Evolutionary conservation across 352 stramenopile genomes (phyloP), one percentile per base, ranked within the genome.

Genomic region (Globisporangium middletonii): DNA sequence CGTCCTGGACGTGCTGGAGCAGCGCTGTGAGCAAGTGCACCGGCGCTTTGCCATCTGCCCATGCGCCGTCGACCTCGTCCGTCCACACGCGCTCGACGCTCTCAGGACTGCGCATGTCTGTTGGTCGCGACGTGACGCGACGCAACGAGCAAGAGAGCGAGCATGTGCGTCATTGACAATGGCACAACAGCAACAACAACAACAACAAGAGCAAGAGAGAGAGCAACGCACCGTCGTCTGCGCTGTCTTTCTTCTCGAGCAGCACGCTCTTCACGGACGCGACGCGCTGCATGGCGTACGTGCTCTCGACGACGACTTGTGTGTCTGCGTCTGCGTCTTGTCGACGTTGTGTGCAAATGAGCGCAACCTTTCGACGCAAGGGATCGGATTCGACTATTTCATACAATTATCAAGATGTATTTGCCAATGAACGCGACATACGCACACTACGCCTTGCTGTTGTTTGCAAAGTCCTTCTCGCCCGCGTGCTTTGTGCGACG

Each of bases 11-110:
- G 56, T 78, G 69, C 62, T 70, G 69, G 38, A 88, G 60, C 48
- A 87, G 79, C 52, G 65, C 70, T 26, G 71, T 88, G 19, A 88
- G 64, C 47, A 86, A 64, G 57, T 60, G 68, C 60, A 89, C 60
- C 0, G 78, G 68, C 6, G 76, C 75, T 47, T 92, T 89, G 26
- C 79, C 79, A 13, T 60, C 59, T 5, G 76, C 81, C 82, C 73
- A 88, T 12, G 72, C 81, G 6, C 75, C 78, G 33, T 92, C 77
- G 8, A 77, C 68, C 15, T 85, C 65, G 18, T 88, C 79, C 28
- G 73, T 66, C 76, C 81, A 91, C 16, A 83, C 68, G 23, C 71
- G 71, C 42, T 87, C 73, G 18, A 84, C 69, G 45, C 64, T 65
- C 43, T 89, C 78, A 1, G 70, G 75, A 1, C 59, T 54, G 46